phyloP scores from a whole-genome alignment of 306 rosid species.

The Cicer cuneatum region DNA sequence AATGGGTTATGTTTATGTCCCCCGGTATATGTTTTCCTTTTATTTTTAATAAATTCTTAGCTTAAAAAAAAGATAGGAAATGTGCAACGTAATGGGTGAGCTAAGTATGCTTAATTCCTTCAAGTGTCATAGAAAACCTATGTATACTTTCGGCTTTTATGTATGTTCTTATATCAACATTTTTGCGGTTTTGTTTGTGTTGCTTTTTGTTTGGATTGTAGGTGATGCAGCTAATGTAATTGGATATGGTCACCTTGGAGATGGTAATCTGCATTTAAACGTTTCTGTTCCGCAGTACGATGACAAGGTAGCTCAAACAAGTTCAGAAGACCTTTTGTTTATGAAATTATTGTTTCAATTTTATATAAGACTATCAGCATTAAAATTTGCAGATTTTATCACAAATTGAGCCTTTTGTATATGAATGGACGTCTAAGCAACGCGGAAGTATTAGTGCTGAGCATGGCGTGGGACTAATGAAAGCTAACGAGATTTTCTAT shows the following conservation, averaged over 20 bases:
- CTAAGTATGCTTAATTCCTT: background rate
- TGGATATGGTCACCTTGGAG: conserved; percentile 97
- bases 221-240: conserved; percentile 72
- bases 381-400: conserved; percentile 66
- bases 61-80: too few species aligned
- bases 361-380: conserved; percentile 18
- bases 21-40: too few species aligned
- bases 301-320: conserved; percentile 60
- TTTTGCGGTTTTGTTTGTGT: background rate
- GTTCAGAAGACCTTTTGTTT: conserved; percentile 24
- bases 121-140: background rate
- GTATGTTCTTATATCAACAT: background rate
- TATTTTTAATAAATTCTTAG: too few species aligned
- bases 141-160: background rate
- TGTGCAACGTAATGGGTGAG: too few species aligned
- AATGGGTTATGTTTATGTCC: too few species aligned
- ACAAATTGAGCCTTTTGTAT: conserved; percentile 90
- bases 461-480: conserved; percentile 94
- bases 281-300: conserved; percentile 76
- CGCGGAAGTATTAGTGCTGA: conserved; percentile 93
- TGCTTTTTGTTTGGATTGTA: conserved; percentile 32
- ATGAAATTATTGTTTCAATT: background rate
- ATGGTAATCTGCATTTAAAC: conserved; percentile 91
- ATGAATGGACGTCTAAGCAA: conserved; percentile 91
- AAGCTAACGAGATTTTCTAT: conserved; percentile 82